Percentiles rank a stretch among this genome's conserved stretches.
These are phyloP conservation scores for Phaeosphaeria sp. DNA, from an alignment of 2,329 filamentous ascomycete genomes.

Conservation along the genomic window DNA sequence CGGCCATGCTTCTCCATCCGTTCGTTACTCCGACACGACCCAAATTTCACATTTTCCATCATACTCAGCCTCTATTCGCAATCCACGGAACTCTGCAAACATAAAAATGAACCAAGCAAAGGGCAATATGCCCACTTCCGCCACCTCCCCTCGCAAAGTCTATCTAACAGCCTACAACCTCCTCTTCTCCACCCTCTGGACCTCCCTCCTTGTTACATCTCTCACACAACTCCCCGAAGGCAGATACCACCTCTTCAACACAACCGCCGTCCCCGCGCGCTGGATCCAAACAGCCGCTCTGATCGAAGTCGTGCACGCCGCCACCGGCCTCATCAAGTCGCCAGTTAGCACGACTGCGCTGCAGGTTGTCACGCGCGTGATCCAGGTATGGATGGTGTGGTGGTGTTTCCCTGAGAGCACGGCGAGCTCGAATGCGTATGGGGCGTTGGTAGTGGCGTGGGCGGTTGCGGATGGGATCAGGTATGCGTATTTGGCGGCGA, in stretches of 20 bases:
- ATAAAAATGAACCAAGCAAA: neutral
- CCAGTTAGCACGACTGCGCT: constrained; percentile 30
- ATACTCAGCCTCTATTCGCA: neutral
- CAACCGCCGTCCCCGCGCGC: constrained; percentile 18
- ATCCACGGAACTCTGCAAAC: neutral
- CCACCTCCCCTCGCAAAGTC: constrained; percentile 3
- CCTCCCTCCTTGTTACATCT: constrained; percentile 13
- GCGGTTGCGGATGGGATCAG: constrained; percentile 27
- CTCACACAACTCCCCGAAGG: neutral
- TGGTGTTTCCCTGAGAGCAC: constrained; percentile 25
- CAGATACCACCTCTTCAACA: constrained; percentile 16
- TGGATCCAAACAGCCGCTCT: constrained; percentile 30
- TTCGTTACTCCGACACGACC: neutral
- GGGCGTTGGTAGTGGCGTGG: constrained; percentile 29
- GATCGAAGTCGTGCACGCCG: constrained; percentile 30
- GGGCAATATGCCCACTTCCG: neutral
- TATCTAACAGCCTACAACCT: constrained; percentile 34
- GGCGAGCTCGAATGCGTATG: constrained; percentile 23
- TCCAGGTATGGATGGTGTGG: constrained; percentile 40
- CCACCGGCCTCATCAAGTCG: constrained; percentile 28
- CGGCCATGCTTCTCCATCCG: neutral
- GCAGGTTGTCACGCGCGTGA: constrained; percentile 32
- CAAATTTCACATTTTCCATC: neutral
- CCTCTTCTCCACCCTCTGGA: constrained; percentile 28
- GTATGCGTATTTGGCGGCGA: constrained; percentile 28